Percentiles rank a stretch among this genome's conserved stretches.
phyloP scores from a whole-genome alignment of 164 flowering plant species.

The Sextonia rubra region DNA sequence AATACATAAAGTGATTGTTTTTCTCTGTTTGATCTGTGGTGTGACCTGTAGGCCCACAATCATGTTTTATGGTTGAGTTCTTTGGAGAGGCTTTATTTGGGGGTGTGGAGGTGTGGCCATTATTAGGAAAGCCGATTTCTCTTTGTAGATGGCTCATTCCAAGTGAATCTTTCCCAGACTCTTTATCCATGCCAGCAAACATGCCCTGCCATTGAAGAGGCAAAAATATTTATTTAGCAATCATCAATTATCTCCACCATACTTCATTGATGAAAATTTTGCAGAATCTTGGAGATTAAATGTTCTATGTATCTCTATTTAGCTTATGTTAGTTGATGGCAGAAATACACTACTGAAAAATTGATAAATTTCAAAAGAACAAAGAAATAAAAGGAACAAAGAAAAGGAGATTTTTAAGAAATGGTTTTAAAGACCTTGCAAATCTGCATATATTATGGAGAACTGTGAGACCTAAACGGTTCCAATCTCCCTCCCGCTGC shows the following conservation, averaged over 20 bases:
- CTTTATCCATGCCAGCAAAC: slow-evolving; percentile 10
- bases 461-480: too few relatives aligned
- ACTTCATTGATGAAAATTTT: neutral
- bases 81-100: slow-evolving; percentile 1
- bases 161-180: slow-evolving; percentile 9
- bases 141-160: slow-evolving; percentile 8
- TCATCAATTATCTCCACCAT: neutral
- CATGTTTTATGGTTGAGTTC: neutral
- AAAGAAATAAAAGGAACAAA: too few relatives aligned
- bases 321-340: too few relatives aligned
- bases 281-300: too few relatives aligned
- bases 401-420: too few relatives aligned
- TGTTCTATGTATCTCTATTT: too few relatives aligned
- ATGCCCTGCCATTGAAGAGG: slow-evolving; percentile 24
- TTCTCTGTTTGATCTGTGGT: slow-evolving; percentile 3
- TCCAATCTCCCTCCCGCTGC: too few relatives aligned
- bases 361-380: too few relatives aligned
- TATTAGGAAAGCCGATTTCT: neutral
- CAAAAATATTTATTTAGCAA: neutral
- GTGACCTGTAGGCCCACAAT: neutral
- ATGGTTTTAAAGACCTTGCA: too few relatives aligned
- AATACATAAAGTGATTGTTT: neutral
- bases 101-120: slow-evolving; percentile 2
- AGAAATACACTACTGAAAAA: too few relatives aligned
- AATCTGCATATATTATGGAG: too few relatives aligned